Conservation (phyloP, 805 yeast genomes). For the Kodamaea kaohsiungensis region DNA sequence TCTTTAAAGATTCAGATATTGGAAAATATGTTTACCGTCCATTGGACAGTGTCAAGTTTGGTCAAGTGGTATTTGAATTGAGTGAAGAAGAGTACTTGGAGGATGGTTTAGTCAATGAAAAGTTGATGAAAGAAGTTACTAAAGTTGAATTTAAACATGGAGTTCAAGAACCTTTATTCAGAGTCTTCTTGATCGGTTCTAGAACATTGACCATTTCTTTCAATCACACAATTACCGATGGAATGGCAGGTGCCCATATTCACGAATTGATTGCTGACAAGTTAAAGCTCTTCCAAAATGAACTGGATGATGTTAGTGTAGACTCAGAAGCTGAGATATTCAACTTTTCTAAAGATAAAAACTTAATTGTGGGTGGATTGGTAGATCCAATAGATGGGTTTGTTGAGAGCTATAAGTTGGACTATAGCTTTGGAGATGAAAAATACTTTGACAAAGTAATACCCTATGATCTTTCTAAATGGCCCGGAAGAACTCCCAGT, state of each 20-base stretch:
- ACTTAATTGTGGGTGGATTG: conserved; percentile 23
- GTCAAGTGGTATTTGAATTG: conserved; percentile 24
- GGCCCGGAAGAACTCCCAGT: conserved; percentile 32
- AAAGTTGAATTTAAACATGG: conserved; percentile 23
- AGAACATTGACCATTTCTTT: conserved; percentile 24
- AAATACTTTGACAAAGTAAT: conserved; percentile 21
- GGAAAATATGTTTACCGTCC: conserved; percentile 23
- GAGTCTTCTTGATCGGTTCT: conserved; percentile 24
- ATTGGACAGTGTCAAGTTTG: conserved; percentile 19
- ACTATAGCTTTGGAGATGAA: conserved; percentile 26
- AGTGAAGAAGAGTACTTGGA: conserved; percentile 12
- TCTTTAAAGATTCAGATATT: conserved; percentile 16
- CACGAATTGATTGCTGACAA: conserved; percentile 35
- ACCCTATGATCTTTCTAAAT: conserved; percentile 21
- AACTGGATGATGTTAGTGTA: conserved; percentile 6
- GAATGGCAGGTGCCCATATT: conserved; percentile 33
- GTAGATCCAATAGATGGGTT: conserved; percentile 39
- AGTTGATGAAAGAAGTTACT: conserved; percentile 25
- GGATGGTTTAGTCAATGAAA: conserved; percentile 25
- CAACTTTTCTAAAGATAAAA: conserved; percentile 20
- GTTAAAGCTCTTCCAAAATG: conserved; percentile 20
- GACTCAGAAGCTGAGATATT: conserved; percentile 19
- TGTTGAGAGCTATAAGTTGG: conserved; percentile 26
- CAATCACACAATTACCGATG: conserved; percentile 43
- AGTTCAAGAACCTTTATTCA: conserved; percentile 29